Base-by-base conservation (phyloP, 768 basidiomycete species). In the Hemileccinum rubropunctum region DNA sequence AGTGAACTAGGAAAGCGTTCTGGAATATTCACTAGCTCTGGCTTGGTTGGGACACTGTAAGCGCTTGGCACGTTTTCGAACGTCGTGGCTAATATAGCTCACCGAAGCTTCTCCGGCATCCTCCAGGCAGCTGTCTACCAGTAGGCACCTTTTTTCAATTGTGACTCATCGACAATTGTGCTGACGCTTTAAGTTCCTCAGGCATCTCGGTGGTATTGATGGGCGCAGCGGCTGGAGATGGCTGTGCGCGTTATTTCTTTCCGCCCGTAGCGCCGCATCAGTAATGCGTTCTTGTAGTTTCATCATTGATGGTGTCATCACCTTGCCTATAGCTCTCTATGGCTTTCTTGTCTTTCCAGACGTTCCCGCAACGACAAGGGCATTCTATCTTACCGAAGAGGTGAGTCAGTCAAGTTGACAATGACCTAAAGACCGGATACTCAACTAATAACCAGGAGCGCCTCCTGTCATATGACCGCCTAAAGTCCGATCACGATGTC, bases 331-430 rank as follows among this genome's bases (percentile, higher is more conserved):
- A 52, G 84, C 86, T 1, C 58, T 86, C 8, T 86, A 85, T 61
- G 85, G 85, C 1, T 88, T 86, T 60, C 57, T 84, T 26, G 72
- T 86, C 30, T 89, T 90, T 62, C 89, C 88, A 14, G 84, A 87
- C 60, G 73, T 83, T 8, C 87, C 86, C 1, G 70, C 75, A 14
- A 83, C 79, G 0, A 86, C 83, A 3, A 76, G 67, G 21, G 84
- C 81, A 2, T 82, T 81, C 48, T 88, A 85, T 66, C 73, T 88
- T 10, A 77, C 76, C 3, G 60, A 77, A 53, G 77, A 83, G 68
- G 84, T 80, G 38, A 39, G 66, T 60, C 26, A 21, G 34, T 44
- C 27, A n/a, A 11, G 47, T 41, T 51, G 48, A n/a, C n/a, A n/a
- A n/a, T n/a, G n/a, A 40, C 38, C 26, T 32, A 13, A 47, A 14